Base-by-base conservation (phyloP, 164 flowering plant genomes). In the Euptelea pleiosperma region DNA sequence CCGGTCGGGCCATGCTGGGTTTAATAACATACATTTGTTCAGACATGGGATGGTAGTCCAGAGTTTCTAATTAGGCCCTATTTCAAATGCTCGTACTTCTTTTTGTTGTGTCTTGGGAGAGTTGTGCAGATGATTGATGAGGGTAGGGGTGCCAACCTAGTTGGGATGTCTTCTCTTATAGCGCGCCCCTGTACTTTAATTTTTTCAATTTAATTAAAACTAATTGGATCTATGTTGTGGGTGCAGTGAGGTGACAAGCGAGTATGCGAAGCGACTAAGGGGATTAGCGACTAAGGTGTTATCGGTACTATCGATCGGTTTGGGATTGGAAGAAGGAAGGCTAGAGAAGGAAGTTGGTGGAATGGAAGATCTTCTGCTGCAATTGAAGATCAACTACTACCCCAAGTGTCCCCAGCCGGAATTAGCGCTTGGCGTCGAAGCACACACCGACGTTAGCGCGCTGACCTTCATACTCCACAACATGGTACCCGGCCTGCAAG, bases 361-460 rank as follows among this genome's bases (percentile, higher is more conserved):
- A 1, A 35, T 75, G 60, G 89, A 87, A 16, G 98, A 90, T 46
- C 72, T 93, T 2, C 55, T 78, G 16, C 72, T 92, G 21, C 96
- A 92, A 49, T 67, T 82, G 82, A 92, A 92, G 70, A 92, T 92
- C 68, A 92, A 92, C 69, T 87, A 87, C 83, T 92, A 92, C 78
- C 98, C 98, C 1, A 85, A 71, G 60, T 92, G 98, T 66, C 98
- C 98, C 2, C 96, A 87, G 49, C 98, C 98, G 1, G 96, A 92
- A 48, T 82, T 89, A 0, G 93, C 98, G 15, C 83, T 92, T 0
- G 98, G 98, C 0, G 96, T 92, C 0, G 96, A 89, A 62, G 95
- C 96, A 5, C 98, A 92, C 76, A 92, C 98, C 8, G 98, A 92
- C 31, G 64, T 92, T 0, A 79, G 88, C 33, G 84, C 96, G 2